Evolutionary conservation across 805 yeast genomes (phyloP).

Genomic region (Metschnikowia orientalis): DNA sequence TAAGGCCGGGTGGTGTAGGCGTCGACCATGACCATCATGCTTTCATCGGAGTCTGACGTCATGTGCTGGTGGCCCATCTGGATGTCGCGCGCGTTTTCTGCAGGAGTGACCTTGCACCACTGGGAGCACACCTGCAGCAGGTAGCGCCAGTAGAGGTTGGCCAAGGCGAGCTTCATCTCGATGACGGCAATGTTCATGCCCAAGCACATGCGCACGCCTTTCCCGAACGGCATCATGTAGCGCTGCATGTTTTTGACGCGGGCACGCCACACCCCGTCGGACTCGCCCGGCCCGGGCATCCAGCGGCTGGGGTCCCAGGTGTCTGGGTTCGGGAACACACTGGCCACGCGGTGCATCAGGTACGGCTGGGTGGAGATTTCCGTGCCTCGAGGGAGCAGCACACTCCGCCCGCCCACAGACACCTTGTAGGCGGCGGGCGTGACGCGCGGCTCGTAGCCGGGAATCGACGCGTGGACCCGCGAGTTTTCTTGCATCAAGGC

Average conservation of each 20-base stretch:
- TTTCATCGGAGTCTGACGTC: slow-evolving; percentile 32
- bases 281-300: slow-evolving; percentile 40
- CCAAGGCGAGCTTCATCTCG: slow-evolving; percentile 58
- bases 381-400: slow-evolving; percentile 47
- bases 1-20: slow-evolving; percentile 50
- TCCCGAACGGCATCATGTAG: slow-evolving; percentile 65
- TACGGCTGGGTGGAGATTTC: slow-evolving; percentile 63
- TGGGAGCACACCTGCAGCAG: slow-evolving; percentile 34
- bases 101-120: slow-evolving; percentile 38
- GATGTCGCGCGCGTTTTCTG: slow-evolving; percentile 11
- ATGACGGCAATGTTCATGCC: slow-evolving; percentile 65
- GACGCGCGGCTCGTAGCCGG: slow-evolving; percentile 66
- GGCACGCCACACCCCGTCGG: slow-evolving; percentile 23
- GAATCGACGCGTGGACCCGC: slow-evolving; percentile 65
- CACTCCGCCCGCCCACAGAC: slow-evolving; percentile 10
- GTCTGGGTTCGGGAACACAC: slow-evolving; percentile 49
- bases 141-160: slow-evolving; percentile 50
- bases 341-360: slow-evolving; percentile 51
- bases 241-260: slow-evolving; percentile 45
- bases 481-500: slow-evolving; percentile 60
- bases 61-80: slow-evolving; percentile 16
- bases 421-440: slow-evolving; percentile 30
- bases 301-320: slow-evolving; percentile 60
- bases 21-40: slow-evolving; percentile 54
- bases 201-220: slow-evolving; percentile 70